Evolutionary conservation across 495 filamentous ascomycete species (phyloP).

Genomic region (Hamigera avellanea): DNA sequence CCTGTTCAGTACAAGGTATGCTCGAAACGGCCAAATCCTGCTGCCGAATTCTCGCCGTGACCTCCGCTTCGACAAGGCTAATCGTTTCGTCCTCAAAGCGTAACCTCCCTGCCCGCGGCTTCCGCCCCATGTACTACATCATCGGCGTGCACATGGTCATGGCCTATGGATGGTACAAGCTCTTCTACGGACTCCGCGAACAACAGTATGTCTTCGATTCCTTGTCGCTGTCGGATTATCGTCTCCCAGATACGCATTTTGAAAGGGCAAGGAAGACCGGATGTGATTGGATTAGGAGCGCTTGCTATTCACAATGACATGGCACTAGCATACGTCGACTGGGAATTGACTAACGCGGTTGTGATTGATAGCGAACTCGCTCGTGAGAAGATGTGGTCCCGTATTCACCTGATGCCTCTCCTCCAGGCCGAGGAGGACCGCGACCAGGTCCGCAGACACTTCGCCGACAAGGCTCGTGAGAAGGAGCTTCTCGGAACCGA

Average conservation of each 20-base stretch:
- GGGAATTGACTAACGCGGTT: neutral
- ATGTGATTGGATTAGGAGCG: too few relatives aligned
- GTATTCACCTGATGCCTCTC: slow-evolving; percentile 82
- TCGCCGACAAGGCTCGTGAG: slow-evolving; percentile 80
- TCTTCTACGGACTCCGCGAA: slow-evolving; percentile 68
- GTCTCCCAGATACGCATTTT: slow-evolving; percentile 4
- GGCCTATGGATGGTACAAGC: slow-evolving; percentile 80
- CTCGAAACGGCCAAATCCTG: slow-evolving; percentile 1
- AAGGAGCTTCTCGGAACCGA: slow-evolving; percentile 77
- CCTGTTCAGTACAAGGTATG: slow-evolving; percentile 91
- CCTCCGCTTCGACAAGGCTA: neutral
- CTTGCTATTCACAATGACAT: too few relatives aligned
- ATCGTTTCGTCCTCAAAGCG: slow-evolving; percentile 41
- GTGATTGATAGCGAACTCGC: slow-evolving; percentile 55
- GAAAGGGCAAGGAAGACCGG: neutral
- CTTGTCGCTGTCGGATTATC: neutral
- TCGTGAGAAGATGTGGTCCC: slow-evolving; percentile 94
- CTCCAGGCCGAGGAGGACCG: slow-evolving; percentile 95
- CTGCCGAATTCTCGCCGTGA: slow-evolving; percentile 1
- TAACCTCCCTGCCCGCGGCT: slow-evolving; percentile 85
- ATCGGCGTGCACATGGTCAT: slow-evolving; percentile 61
- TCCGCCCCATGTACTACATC: slow-evolving; percentile 71
- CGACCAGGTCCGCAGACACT: slow-evolving; percentile 75
- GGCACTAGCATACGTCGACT: too few relatives aligned
- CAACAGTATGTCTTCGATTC: slow-evolving; percentile 54